Base-by-base conservation (phyloP, 805 yeast species). In the Citeromyces matritensis region DNA sequence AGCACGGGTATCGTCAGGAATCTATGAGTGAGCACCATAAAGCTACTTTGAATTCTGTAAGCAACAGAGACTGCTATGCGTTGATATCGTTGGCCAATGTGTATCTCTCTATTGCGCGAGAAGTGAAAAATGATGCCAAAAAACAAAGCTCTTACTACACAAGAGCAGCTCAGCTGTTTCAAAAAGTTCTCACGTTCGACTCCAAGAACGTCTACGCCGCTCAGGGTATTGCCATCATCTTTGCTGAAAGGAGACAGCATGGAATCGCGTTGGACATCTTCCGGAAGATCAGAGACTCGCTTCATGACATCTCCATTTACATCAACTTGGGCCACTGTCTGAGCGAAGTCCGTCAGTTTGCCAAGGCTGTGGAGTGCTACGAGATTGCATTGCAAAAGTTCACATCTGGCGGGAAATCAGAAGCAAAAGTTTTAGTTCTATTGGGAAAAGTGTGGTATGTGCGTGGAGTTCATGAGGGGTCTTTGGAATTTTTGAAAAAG, bases 181-280 rank as follows among this genome's bases (percentile, higher is more conserved):
- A 84, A 45, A 91, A 91, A 55, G 95, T 84, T 2, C 58, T 91
- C 33, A 75, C 80, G 31, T 55, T 85, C 19, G 97, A 91, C 55
- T 72, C 86, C 2, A 63, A 67, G 41, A 83, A 88, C 48, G 88
- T 86, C 1, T 91, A 77, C 57, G 99, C 98, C 4, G 97, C 98
- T 1, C 98, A 91, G 53, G 99, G 99, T 34, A 65, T 91, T 38
- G 97, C 96, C 1, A 84, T 91, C 34, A 73, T 85, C 4, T 80
- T 84, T 51, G 93, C 94, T 8, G 96, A 88, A 45, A 77, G 75
- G 44, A 75, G 76, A 41, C 75, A 81, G 42, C 57, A 71, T 23
- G 73, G 71, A 15, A 63, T 75, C 37, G 95, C 97, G 0, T 62
- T 86, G 44, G 94, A 83, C 41, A 76, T 86, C 29, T 74, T 91